Evolutionary conservation across 768 basidiomycete species (phyloP).

Genomic region (Mycena chlorophos): DNA sequence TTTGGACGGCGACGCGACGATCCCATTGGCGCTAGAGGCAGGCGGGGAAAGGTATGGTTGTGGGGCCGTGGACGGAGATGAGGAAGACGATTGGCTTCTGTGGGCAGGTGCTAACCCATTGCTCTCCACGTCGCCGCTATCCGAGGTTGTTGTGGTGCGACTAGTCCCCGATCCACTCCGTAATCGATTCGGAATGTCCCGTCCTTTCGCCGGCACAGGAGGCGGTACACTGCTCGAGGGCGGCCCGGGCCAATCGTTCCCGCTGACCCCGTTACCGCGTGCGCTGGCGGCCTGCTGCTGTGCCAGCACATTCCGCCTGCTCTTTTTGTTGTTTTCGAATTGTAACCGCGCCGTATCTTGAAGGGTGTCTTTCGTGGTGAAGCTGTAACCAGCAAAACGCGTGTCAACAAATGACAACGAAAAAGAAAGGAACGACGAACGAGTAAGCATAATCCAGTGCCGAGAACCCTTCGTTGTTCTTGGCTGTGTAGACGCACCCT

Average conservation of each 20-base stretch:
- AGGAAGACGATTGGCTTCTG: conserved; percentile 54
- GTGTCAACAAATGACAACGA: no score
- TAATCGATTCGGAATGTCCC: conserved; percentile 53
- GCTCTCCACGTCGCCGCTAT: conserved; percentile 65
- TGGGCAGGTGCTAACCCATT: conserved; percentile 40
- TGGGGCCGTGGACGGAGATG: conserved; percentile 62
- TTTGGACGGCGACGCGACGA: conserved; percentile 44
- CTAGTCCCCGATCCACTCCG: conserved; percentile 82
- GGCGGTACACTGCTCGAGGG: conserved; percentile 46
- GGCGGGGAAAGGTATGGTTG: conserved; percentile 40
- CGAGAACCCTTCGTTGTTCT: conserved; percentile 90
- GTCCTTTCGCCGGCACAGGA: conserved; percentile 47
- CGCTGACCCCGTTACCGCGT: no score
- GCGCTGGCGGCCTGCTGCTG: no score
- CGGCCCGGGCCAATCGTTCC: conserved; percentile 57
- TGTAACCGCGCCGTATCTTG: conserved; percentile 79
- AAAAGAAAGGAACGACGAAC: conserved; percentile 40
- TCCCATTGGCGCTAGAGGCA: conserved; percentile 23
- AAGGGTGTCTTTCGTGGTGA: conserved; percentile 71
- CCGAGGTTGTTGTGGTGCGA: conserved; percentile 73
- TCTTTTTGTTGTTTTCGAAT: conserved; percentile 78
- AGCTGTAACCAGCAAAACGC: no score
- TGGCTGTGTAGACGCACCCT: conserved; percentile 79
- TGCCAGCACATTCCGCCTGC: conserved; percentile 67
- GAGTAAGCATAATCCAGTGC: conserved; percentile 93